A percentile compares a stretch with the other conserved stretches of the same genome.
phyloP scores from a whole-genome alignment of 371 early-diverging fungal genomes.

The Circinella minor region DNA sequence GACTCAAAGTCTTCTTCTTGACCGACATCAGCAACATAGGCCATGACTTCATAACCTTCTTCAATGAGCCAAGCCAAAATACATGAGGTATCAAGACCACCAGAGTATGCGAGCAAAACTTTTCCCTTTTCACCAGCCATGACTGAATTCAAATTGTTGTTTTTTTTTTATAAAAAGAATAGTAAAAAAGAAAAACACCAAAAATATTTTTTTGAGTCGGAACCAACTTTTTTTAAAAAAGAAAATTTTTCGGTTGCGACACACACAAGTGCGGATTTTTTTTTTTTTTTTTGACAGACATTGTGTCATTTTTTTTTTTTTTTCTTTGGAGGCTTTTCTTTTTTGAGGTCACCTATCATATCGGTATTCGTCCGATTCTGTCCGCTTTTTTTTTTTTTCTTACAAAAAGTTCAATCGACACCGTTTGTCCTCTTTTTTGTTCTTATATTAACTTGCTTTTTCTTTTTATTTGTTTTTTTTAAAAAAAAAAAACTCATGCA shows the following conservation, averaged over 20 bases:
- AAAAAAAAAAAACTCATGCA: too few relatives aligned
- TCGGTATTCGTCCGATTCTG: neutral
- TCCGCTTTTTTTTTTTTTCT: neutral
- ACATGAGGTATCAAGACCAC: slow-evolving; percentile 98
- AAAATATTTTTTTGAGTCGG: neutral
- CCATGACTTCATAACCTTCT: slow-evolving; percentile 95
- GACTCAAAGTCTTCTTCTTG: slow-evolving; percentile 98
- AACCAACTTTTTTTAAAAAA: neutral
- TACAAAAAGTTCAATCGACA: too few relatives aligned
- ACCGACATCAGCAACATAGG: slow-evolving; percentile 97
- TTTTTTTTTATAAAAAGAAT: neutral
- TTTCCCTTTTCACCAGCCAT: slow-evolving; percentile 75
- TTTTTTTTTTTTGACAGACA: neutral
- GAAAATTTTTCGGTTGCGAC: slow-evolving; percentile 7
- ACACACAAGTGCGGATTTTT: too few relatives aligned
- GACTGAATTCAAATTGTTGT: neutral
- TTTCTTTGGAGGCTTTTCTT: neutral
- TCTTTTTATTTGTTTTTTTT: too few relatives aligned
- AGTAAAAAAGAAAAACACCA: neutral
- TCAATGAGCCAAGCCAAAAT: slow-evolving; percentile 98
- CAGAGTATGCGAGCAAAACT: slow-evolving; percentile 96
- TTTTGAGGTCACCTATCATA: neutral
- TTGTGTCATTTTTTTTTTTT: neutral
- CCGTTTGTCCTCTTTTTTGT: too few relatives aligned
- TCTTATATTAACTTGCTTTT: too few relatives aligned